Percentiles rank a stretch among this genome's conserved stretches.
Evolutionary conservation across 2,329 filamentous ascomycete genomes (phyloP).

Genomic region (Cryphonectria naterciae): DNA sequence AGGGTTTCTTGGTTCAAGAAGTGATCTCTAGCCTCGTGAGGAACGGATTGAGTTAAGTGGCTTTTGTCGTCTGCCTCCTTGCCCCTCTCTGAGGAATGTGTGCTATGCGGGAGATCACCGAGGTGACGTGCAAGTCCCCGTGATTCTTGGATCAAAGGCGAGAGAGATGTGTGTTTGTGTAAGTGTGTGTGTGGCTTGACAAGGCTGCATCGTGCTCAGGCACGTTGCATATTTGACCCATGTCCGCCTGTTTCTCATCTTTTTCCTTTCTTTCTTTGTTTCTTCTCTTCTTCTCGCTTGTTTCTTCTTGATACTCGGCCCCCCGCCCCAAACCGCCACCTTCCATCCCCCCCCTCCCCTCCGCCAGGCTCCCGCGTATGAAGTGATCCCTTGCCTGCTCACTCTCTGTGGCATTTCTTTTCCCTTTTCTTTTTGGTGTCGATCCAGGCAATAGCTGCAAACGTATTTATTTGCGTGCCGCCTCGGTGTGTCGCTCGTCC

Average conservation of each 20-base stretch:
- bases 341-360: neutral
- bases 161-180: neutral
- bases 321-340: neutral
- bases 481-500: neutral
- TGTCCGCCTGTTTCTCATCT: neutral
- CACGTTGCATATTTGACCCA: neutral
- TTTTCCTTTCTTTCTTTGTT: neutral
- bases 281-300: neutral
- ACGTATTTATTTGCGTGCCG: neutral
- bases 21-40: neutral
- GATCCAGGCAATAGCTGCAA: neutral
- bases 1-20: neutral
- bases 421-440: neutral
- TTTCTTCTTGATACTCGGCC: neutral
- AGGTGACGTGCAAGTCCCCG: neutral
- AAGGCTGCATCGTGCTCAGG: neutral
- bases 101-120: neutral
- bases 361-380: neutral
- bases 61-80: neutral
- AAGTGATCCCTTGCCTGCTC: neutral
- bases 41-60: neutral
- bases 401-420: neutral
- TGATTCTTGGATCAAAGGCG: neutral
- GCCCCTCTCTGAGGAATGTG: neutral
- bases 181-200: neutral